Conservation (phyloP, 2,329 filamentous ascomycete species). For the Penicillium sp. region DNA sequence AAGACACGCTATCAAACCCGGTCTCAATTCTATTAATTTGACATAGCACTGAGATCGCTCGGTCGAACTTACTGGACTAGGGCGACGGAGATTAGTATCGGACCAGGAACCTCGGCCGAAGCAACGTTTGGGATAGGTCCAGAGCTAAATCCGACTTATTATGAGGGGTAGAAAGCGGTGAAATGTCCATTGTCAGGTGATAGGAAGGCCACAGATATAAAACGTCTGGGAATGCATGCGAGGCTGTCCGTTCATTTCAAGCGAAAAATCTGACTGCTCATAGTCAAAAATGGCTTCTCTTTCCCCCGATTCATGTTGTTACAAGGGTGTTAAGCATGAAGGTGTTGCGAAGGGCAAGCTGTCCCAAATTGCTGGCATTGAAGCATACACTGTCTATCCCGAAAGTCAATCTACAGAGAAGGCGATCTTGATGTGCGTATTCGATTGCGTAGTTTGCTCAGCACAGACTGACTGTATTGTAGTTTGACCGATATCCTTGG, state of each 20-base stretch:
- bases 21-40: too few relatives aligned
- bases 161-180: background rate
- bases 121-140: background rate
- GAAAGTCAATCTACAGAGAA: background rate
- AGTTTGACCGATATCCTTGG: background rate
- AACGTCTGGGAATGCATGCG: too few relatives aligned
- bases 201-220: background rate
- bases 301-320: background rate
- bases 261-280: too few relatives aligned
- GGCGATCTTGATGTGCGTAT: background rate
- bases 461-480: background rate
- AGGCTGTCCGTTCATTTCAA: too few relatives aligned
- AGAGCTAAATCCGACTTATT: background rate
- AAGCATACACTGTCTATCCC: background rate
- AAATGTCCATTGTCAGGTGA: background rate
- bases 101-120: background rate
- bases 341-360: background rate
- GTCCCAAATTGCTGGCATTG: background rate
- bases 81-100: background rate
- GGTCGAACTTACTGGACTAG: background rate
- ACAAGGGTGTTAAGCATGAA: constrained; percentile 1
- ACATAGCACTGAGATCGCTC: background rate
- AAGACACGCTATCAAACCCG: too few relatives aligned
- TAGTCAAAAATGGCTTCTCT: background rate
- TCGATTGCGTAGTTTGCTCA: background rate